phyloP scores from a whole-genome alignment of 805 yeast species.

The Cyberlindnera bimundalis region DNA sequence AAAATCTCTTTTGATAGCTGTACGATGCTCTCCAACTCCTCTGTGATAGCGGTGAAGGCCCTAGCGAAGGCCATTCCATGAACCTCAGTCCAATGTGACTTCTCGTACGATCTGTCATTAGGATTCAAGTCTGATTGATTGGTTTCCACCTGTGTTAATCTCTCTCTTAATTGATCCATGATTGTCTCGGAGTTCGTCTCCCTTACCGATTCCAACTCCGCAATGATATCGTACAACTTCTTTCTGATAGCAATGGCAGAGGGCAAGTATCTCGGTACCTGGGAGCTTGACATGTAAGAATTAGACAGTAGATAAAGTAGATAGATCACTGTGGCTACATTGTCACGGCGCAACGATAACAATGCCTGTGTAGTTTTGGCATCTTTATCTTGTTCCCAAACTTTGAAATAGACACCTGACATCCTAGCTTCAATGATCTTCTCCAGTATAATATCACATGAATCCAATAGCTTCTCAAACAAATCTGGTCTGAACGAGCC shows the following conservation, averaged over 20 bases:
- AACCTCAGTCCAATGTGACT: slow-evolving; percentile 42
- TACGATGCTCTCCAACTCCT: slow-evolving; percentile 37
- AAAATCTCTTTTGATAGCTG: slow-evolving; percentile 38
- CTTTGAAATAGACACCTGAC: slow-evolving; percentile 44
- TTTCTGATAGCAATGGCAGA: slow-evolving; percentile 41
- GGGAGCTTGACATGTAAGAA: slow-evolving; percentile 35
- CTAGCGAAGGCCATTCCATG: slow-evolving; percentile 49
- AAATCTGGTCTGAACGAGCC: slow-evolving; percentile 33
- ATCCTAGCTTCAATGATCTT: slow-evolving; percentile 47
- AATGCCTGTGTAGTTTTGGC: slow-evolving; percentile 36
- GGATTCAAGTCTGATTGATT: not conserved
- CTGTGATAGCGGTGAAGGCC: slow-evolving; percentile 44
- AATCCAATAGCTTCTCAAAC: slow-evolving; percentile 33
- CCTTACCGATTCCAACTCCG: slow-evolving; percentile 27
- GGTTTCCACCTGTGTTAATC: slow-evolving; percentile 10
- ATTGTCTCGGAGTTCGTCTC: slow-evolving; percentile 6
- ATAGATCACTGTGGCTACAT: slow-evolving; percentile 44
- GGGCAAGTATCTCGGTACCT: slow-evolving; percentile 44
- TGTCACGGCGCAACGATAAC: slow-evolving; percentile 43
- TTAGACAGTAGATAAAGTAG: slow-evolving; percentile 41
- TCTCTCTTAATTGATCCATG: slow-evolving; percentile 12
- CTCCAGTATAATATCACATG: slow-evolving; percentile 39
- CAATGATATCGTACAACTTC: slow-evolving; percentile 38
- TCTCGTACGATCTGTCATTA: slow-evolving; percentile 15
- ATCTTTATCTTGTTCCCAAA: slow-evolving; percentile 41